Evolutionary conservation across 192 early-diverging fungal species (phyloP), one percentile per base, ranked within the genome.

Genomic region (Phycomyces blakesleeanus): DNA sequence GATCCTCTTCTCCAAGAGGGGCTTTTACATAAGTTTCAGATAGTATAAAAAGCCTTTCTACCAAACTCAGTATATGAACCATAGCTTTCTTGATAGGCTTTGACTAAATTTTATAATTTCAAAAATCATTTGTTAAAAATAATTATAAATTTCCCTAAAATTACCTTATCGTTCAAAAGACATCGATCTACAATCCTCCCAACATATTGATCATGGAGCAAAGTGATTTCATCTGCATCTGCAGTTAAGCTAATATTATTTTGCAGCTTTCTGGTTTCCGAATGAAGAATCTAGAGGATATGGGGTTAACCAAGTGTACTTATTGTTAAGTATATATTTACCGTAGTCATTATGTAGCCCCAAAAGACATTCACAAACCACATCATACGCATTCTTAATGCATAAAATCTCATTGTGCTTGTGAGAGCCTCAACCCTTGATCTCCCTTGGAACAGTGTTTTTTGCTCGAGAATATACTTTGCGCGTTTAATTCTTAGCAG

Each of bases 281-380:
- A 44, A 38, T 76, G 57, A 10, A 78, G 38, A 27, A 78, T 69
- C 76, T 78, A 65, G 25, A 22, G 18, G 10, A 51, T 8, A 49
- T 9, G 4, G 15, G 26, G 50, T 21, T 22, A 56, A 41, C 27
- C 4, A 39, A 34, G 16, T 44, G 21, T 39, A 34, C 27, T 26
- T 25, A 64, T 37, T 38, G 26, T 25, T 15, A 26, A 12, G 15
- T 38, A 42, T 11, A 10, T 57, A 21, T 64, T 55, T 54, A 75
- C 76, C 39, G 73, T 77, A 12, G 68, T 75, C 67, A 77, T 67
- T 10, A 69, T 47, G 52, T 77, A 77, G 51, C 66, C 61, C 64
- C 69, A 75, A 53, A 77, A 55, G 22, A 60, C 57, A 51, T 77
- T 74, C 5, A 77, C 39, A 67, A 77, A 77, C 76, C 76, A 77